phyloP scores from a whole-genome alignment of 768 basidiomycete species.

The Glaciozyma martinii region DNA sequence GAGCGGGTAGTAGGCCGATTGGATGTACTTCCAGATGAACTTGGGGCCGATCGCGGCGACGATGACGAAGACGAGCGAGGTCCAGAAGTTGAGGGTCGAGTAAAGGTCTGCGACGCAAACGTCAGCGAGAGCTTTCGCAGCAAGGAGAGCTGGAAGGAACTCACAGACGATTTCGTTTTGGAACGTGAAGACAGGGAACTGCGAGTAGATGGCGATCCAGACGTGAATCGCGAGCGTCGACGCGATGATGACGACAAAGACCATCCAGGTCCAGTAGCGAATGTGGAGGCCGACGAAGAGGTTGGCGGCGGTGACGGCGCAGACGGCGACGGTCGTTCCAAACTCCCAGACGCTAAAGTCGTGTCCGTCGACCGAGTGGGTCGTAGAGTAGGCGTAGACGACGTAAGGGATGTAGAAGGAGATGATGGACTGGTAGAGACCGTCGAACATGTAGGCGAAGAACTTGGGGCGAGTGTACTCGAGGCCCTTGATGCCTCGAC shows the following conservation, averaged over 20 bases:
- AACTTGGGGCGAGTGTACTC: conserved; percentile 89
- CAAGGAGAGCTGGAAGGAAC: background rate
- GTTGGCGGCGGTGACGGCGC: conserved; percentile 82
- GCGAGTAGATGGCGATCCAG: conserved; percentile 68
- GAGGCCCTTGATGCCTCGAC: conserved; percentile 82
- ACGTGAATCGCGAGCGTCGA: conserved; percentile 60
- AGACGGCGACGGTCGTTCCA: conserved; percentile 80
- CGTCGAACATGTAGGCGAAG: conserved; percentile 91
- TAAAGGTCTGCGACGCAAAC: conserved; percentile 56
- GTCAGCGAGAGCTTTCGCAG: background rate
- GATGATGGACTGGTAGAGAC: conserved; percentile 78
- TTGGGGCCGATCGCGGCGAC: conserved; percentile 69
- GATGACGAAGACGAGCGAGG: conserved; percentile 60
- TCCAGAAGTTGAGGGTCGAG: conserved; percentile 74
- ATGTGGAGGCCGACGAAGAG: conserved; percentile 82
- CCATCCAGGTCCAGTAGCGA: conserved; percentile 59
- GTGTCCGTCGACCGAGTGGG: conserved; percentile 60
- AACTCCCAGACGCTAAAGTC: conserved; percentile 75
- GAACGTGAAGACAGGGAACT: conserved; percentile 63
- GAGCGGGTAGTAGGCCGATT: conserved; percentile 53
- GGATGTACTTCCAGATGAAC: conserved; percentile 49
- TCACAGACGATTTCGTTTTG: conserved; percentile 41
- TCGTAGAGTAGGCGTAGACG: conserved; percentile 52
- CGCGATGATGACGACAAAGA: conserved; percentile 32
- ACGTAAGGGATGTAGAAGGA: conserved; percentile 54